Base-by-base conservation (phyloP, 2,329 filamentous ascomycete genomes). In the Diaporthe velutina region DNA sequence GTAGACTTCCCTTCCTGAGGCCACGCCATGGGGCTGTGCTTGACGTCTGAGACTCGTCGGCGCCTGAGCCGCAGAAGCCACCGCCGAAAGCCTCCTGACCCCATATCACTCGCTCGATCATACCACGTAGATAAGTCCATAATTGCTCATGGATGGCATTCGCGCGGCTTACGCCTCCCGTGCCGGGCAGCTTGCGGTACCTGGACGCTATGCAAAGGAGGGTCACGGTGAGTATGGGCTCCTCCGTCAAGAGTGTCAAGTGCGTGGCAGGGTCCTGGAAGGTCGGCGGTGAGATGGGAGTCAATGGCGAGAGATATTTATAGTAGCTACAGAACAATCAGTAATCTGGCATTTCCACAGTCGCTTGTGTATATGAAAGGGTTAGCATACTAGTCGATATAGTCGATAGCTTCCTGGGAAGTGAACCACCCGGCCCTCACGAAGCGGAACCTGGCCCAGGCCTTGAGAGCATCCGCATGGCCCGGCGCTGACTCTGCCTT, bases 391-490 rank as follows among this genome's bases (percentile, higher is more conserved):
- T 98, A 98, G 82, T 96, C 93, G 77, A 99, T 94, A 81, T 98
- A 98, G 57, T 93, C 92, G 83, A 98, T 96, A 30, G 95, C 96
- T 84, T 99, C 97, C 78, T 94, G 92, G 0, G 96, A 94, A 0
- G 95, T 98, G 82, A 99, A 97, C 96, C 96, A 98, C 13, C 97
- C 97, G 12, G 95, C 95, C 71, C 95, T 92, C n/a, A 98, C 96
- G 81, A 98, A 98, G 57, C 96, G 93, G 82, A 98, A 96, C 77
- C 95, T 89, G 2, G 93, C 92, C 97, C 97, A 99, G n/a, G 95
- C 93, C 79, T 91, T 92, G 75, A 98, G 85, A 0, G 96, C 96
- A 74, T 94, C 91, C 55, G 89, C 85, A 78, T 92, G 92, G 68
- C 91, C 88, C 40, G 75, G 75, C 10, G 57, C 22, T 17, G 88